Evolutionary conservation across 1,139 yeast genomes (phyloP).

Genomic region (Scheffersomyces quercinus): DNA sequence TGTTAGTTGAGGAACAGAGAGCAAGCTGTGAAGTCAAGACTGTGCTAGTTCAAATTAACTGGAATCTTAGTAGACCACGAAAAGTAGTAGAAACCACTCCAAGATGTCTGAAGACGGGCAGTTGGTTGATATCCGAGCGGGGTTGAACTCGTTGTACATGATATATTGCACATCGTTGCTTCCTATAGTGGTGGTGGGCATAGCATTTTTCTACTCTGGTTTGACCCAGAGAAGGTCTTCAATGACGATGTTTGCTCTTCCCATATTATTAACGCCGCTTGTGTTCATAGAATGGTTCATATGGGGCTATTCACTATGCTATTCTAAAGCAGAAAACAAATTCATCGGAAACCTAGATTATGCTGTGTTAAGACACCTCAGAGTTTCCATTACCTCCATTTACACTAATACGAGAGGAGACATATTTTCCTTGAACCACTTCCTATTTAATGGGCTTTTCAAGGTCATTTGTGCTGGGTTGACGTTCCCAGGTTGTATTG

Average conservation of each 20-base stretch:
- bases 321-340: constrained; percentile 38
- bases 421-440: constrained; percentile 41
- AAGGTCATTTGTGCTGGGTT: constrained; percentile 53
- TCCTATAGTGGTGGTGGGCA: constrained; percentile 40
- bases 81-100: not conserved
- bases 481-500: constrained; percentile 58
- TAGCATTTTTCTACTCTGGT: constrained; percentile 58
- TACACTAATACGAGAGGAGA: constrained; percentile 41
- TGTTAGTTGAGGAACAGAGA: too few relatives aligned
- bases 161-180: constrained; percentile 35
- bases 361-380: constrained; percentile 42
- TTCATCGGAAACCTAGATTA: constrained; percentile 50
- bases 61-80: not conserved
- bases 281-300: constrained; percentile 55
- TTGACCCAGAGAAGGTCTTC: constrained; percentile 58
- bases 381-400: constrained; percentile 20
- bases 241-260: constrained; percentile 53
- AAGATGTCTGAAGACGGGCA: constrained; percentile 8
- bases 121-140: constrained; percentile 15
- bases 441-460: constrained; percentile 52
- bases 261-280: constrained; percentile 43
- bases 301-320: constrained; percentile 60
- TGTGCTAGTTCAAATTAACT: too few relatives aligned
- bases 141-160: constrained; percentile 42
- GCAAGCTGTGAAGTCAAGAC: too few relatives aligned